These are phyloP conservation scores for Blakeslea trispora DNA, from an alignment of 371 early-diverging fungal genomes.

Conservation along the genomic window DNA sequence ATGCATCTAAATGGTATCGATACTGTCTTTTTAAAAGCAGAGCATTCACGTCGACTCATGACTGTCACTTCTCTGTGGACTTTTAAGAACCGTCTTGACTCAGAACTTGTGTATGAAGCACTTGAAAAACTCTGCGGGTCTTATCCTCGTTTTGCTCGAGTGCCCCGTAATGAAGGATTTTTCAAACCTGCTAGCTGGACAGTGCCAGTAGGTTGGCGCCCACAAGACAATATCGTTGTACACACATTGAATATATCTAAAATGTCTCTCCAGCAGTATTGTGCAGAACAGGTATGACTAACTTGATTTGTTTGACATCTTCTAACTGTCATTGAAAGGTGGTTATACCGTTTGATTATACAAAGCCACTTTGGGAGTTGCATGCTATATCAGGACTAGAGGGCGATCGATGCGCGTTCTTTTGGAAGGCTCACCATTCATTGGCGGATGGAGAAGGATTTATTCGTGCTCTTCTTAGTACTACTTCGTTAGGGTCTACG, in stretches of 20 bases:
- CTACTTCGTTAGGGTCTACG: conserved; percentile 19
- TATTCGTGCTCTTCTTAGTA: conserved; percentile 25
- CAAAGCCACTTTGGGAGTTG: conserved; percentile 38
- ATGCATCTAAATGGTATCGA: conserved; percentile 26
- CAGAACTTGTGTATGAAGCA: conserved; percentile 12
- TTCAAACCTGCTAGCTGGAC: conserved; percentile 30
- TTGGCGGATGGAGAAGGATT: conserved; percentile 38
- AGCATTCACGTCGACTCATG: conserved; percentile 37
- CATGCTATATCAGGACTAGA: conserved; percentile 37
- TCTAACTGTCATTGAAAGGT: conserved; percentile 7
- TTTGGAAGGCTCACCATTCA: conserved; percentile 44
- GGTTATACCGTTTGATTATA: conserved; percentile 30
- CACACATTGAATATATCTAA: conserved; percentile 29
- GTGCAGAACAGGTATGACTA: conserved; percentile 20
- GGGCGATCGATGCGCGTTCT: conserved; percentile 30
- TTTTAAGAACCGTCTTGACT: conserved; percentile 25
- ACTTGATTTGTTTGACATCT: neutral
- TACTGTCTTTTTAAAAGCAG: conserved; percentile 32
- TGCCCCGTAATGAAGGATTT: conserved; percentile 20
- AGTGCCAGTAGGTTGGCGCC: conserved; percentile 17
- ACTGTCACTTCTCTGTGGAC: conserved; percentile 37
- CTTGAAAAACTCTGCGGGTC: conserved; percentile 24
- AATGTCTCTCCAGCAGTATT: conserved; percentile 26
- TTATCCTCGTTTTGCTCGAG: conserved; percentile 29
- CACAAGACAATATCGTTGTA: conserved; percentile 19